Conservation (phyloP, 1,284 basidiomycete genomes). For the Leccinum solheimii region DNA sequence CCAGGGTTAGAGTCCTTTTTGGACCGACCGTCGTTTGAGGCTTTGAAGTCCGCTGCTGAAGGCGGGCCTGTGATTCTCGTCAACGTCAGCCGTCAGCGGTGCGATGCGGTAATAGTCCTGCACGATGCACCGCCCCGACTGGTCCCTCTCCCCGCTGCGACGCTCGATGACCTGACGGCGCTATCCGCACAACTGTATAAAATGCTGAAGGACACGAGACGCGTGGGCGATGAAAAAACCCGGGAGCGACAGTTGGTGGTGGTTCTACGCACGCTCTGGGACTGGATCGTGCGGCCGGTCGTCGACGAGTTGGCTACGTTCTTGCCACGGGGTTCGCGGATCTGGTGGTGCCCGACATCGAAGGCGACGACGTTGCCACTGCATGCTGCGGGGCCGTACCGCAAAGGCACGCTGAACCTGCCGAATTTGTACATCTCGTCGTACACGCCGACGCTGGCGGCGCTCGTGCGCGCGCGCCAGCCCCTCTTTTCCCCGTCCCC, state of each 20-base stretch:
- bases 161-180: slow-evolving; percentile 14
- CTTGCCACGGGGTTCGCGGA: slow-evolving; percentile 31
- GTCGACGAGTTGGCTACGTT: slow-evolving; percentile 26
- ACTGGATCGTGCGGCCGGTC: slow-evolving; percentile 32
- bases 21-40: slow-evolving; percentile 22
- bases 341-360: slow-evolving; percentile 49
- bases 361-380: slow-evolving; percentile 39
- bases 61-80: slow-evolving; percentile 42
- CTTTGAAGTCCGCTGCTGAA: slow-evolving; percentile 28
- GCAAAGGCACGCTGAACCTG: slow-evolving; percentile 23
- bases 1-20: slow-evolving; percentile 33
- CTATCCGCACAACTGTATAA: slow-evolving; percentile 17
- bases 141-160: slow-evolving; percentile 22
- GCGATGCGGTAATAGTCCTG: slow-evolving; percentile 34
- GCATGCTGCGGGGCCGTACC: slow-evolving; percentile 40
- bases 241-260: slow-evolving; percentile 21
- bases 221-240: slow-evolving; percentile 24
- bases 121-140: slow-evolving; percentile 21
- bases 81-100: slow-evolving; percentile 30
- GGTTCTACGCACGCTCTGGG: slow-evolving; percentile 36
- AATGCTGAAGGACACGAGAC: slow-evolving; percentile 14
- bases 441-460: slow-evolving; percentile 38
- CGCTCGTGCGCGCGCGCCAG: slow-evolving; percentile 31
- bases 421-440: slow-evolving; percentile 38
- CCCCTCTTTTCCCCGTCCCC: neutral